Base-by-base conservation (phyloP, 257 asterid genomes). In the Ehretia macrophylla region DNA sequence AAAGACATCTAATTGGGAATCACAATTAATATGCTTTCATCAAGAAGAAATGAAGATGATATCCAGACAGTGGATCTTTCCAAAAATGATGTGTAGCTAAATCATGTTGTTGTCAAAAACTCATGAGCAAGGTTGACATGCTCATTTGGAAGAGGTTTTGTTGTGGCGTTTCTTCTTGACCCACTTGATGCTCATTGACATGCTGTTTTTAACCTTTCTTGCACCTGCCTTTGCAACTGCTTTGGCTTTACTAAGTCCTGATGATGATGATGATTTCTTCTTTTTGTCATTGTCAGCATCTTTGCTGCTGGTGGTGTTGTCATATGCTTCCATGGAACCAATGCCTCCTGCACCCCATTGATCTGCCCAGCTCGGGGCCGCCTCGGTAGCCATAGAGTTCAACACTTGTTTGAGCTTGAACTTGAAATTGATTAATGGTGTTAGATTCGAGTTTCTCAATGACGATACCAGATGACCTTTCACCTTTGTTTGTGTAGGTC, bases 261-360 rank as follows among this genome's bases (percentile, higher is more conserved):
- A 64, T 5, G 82, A 50, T 21, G 68, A 54, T 27, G 60, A 44
- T 13, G 48, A 23, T 66, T 69, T 53, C 62, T 70, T 70, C 32
- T 74, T 86, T 72, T 82, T 85, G 40, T 61, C 68, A 0, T 45
- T 69, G 8, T 14, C 77, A 2, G 20, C 62, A 0, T 81, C 88
- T 65, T 73, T 73, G 68, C 56, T 73, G 68, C 55, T 42, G 47
- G 47, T 68, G 8, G 65, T 17, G 39, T 63, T 59, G 16, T 80
- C 83, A 5, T 68, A 84, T 35, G 56, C 80, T 3, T 67, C 79
- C 72, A 88, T 77, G 20, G 83, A 89, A 38, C 95, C 98, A 60
- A 88, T 64, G 0, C 98, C 98, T 59, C 98, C 95, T 42, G 83
- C 81, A 0, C 97, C 97, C 98, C 98, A 88, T 66, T 88, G 98